These are phyloP conservation scores for Viola odorata DNA, from an alignment of 345 rosid genomes.

Conservation along the genomic window DNA sequence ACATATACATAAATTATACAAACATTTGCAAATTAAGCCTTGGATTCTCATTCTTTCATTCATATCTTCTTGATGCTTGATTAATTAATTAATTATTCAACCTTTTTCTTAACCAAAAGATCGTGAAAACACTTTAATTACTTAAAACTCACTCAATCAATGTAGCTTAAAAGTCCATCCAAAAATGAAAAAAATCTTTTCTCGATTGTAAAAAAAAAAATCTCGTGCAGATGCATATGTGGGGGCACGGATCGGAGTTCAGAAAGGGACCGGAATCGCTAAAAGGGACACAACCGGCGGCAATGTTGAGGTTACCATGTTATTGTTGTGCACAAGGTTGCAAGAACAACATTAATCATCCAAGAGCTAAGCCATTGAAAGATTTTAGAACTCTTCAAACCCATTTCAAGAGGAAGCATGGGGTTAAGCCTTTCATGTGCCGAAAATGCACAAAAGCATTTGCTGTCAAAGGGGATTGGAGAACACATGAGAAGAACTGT, in stretches of 20 bases:
- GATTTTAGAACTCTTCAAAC: slow-evolving; percentile 79
- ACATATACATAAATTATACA: slow-evolving; percentile 2
- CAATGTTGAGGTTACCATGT: slow-evolving; percentile 74
- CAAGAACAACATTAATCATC: slow-evolving; percentile 85
- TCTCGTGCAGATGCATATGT: slow-evolving; percentile 81
- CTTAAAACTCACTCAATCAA: background rate
- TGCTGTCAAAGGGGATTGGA: slow-evolving; percentile 97
- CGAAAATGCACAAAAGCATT: slow-evolving; percentile 81
- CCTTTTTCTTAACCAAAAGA: background rate
- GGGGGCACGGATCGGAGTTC: slow-evolving; percentile 84
- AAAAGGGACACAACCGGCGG: slow-evolving; percentile 71
- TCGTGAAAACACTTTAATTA: background rate
- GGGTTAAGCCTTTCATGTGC: slow-evolving; percentile 63
- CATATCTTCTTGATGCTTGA: background rate
- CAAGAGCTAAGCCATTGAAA: slow-evolving; percentile 67
- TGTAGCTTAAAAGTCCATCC: no score
- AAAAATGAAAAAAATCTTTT: no score
- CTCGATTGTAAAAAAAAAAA: no score
- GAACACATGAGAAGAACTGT: slow-evolving; percentile 97
- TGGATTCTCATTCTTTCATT: slow-evolving; percentile 23
- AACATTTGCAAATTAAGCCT: slow-evolving; percentile 10
- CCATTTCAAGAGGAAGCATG: slow-evolving; percentile 78
- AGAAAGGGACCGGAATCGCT: slow-evolving; percentile 73
- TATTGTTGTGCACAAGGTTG: slow-evolving; percentile 73
- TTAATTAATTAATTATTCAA: background rate